Base-by-base conservation (phyloP, 2,329 filamentous ascomycete genomes). In the Beauveria medogensis region DNA sequence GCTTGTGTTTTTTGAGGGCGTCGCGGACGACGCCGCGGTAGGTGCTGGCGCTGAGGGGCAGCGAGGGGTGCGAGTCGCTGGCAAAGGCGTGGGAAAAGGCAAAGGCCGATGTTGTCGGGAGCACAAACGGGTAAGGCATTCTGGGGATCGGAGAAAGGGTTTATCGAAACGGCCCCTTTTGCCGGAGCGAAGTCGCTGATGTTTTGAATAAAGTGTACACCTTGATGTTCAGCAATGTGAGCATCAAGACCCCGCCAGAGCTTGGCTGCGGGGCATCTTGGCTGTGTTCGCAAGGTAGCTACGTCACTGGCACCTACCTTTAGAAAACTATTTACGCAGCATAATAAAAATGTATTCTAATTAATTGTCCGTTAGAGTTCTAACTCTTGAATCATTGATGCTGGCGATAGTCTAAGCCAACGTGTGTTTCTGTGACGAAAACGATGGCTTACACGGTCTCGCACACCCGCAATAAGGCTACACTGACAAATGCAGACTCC, bases 41-140 rank as follows among this genome's bases (percentile, higher is more conserved):
- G 9, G 90, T 93, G 66, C 92, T 92, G 24, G 91, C 88, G 59
- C 84, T 83, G 67, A 93, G 83, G 26, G 92, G 91, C 47, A 99
- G 81, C 0, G 93, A 96, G 3, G 94, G 93, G 74, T 97, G 93
- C 3, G 91, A 91, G 65, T 87, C 84, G 69, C 89, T 93, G 67
- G 77, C 82, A 74, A 96, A 88, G 73, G 81, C 89, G 43, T 87
- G 80, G 24, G 90, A 88, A 71, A 96, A 93, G 57, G 90, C 87
- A 70, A 96, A 88, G 59, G 88, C 84, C 40, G 92, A 96, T 5
- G 93, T 97, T 1, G 93, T 97, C 2, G 94, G 92, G 37, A 97
- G 84, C 12, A 84, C 77, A 70, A 96, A 97, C 14, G 90, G 89
- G 71, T 90, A 97, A 37, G 93, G 92, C 94, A 97, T 97, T 47